Evolutionary conservation across 306 rosid genomes (phyloP), one percentile per base, ranked within the genome.

Genomic region (Sicyos baderoa): DNA sequence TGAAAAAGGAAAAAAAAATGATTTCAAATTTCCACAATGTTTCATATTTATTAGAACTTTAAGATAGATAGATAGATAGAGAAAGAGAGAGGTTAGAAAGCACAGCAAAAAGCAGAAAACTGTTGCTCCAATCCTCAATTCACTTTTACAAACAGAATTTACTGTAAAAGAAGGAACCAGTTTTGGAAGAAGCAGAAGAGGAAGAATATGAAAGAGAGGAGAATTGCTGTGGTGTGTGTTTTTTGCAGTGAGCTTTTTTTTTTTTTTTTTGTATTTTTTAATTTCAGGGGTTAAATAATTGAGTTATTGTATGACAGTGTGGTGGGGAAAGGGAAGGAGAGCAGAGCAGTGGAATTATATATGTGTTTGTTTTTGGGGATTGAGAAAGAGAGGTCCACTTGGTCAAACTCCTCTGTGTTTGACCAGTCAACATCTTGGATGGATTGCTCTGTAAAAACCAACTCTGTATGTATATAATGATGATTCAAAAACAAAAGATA

Each of bases 381-480:
- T 65, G 71, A 65, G 54, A 65, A 45, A 65, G 55, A 7, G 71
- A 40, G 71, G 37, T 19, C 71, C 71, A 65, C 71, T 65, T 47
- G 54, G 71, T 65, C 71, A 65, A 65, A 44, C 18, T 3, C 11
- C 11, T 63, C 52, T 11, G 69, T 64, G 70, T 64, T 18, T 64
- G 70, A 64, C 70, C 70, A 64, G 70, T 64, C 52, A 61, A 61
- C 50, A 61, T 61, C 68, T 61, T 15, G 68, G 50, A 37, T 37
- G 70, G 40, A 65, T 13, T 22, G 71, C 37, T 65, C 71, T 65
- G 71, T 65, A 65, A 63, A 27, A 37, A 10, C 50, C 14, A 11
- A 63, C 29, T 65, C 71, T 65, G 54, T 44, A 65, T 65, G 71
- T 65, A 45, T 21, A 65, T 65, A 65, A 45, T 45, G 71, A 63